Evolutionary conservation across 1,284 basidiomycete genomes (phyloP).

Genomic region (Somion occarium): DNA sequence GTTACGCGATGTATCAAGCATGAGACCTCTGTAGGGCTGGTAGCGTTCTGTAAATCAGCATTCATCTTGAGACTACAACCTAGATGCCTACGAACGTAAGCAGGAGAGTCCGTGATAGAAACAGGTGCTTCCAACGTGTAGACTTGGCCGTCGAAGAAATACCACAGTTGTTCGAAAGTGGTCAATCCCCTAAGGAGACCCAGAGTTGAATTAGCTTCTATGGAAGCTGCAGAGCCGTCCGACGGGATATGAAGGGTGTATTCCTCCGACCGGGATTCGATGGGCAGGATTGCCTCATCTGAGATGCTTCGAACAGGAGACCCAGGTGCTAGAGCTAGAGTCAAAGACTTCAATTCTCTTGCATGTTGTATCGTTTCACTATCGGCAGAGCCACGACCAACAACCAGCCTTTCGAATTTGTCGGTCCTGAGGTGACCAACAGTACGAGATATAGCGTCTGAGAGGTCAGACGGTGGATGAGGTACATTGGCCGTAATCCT

Average conservation of each 20-base stretch:
- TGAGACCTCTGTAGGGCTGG: slow-evolving; percentile 75
- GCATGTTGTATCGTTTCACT: slow-evolving; percentile 27
- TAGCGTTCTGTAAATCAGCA: neutral
- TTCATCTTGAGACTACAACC: neutral
- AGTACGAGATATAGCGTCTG: slow-evolving; percentile 38
- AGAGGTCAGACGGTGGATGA: slow-evolving; percentile 37
- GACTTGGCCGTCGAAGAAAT: slow-evolving; percentile 40
- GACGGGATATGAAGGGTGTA: slow-evolving; percentile 63
- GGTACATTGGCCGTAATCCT: slow-evolving; percentile 14
- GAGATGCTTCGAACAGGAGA: slow-evolving; percentile 38
- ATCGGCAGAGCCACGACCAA: slow-evolving; percentile 42
- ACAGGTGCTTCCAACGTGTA: slow-evolving; percentile 62
- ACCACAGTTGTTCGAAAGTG: slow-evolving; percentile 81
- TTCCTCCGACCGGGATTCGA: slow-evolving; percentile 56
- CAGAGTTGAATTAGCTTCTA: slow-evolving; percentile 69
- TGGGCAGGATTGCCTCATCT: slow-evolving; percentile 47
- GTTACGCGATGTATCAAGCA: slow-evolving; percentile 75
- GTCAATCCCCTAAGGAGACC: slow-evolving; percentile 80
- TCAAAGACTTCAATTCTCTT: slow-evolving; percentile 29
- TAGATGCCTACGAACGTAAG: slow-evolving; percentile 48
- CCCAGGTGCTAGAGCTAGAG: slow-evolving; percentile 35
- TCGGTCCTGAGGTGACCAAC: slow-evolving; percentile 33
- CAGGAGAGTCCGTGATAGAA: slow-evolving; percentile 57
- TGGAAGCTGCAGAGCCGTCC: slow-evolving; percentile 52
- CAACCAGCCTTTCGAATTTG: slow-evolving; percentile 39